Evolutionary conservation across 257 asterid species (phyloP).

Genomic region (Craterostigma plantagineum): DNA sequence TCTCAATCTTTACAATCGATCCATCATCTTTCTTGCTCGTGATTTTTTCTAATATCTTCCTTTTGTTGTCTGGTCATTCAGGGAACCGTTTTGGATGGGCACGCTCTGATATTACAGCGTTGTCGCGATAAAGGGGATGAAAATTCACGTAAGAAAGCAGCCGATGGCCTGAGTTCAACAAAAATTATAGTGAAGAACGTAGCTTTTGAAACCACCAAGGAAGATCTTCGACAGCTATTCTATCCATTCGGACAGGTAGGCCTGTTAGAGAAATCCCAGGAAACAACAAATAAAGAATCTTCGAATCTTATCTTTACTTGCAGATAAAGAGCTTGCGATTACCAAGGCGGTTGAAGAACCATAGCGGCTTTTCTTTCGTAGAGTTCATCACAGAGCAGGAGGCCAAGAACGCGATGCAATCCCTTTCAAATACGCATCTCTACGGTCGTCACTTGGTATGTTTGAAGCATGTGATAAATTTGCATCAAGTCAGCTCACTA

Average conservation of each 20-base stretch:
- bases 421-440: conserved; percentile 74
- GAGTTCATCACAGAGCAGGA: conserved; percentile 86
- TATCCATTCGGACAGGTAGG: conserved; percentile 82
- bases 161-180: conserved; percentile 53
- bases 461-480: neutral
- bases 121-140: conserved; percentile 63
- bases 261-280: conserved; percentile 5
- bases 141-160: conserved; percentile 21
- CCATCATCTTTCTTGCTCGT: neutral
- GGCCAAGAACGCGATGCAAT: conserved; percentile 63
- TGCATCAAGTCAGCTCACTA: no score
- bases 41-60: neutral
- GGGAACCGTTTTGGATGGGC: conserved; percentile 91
- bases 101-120: conserved; percentile 74
- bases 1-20: no score
- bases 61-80: conserved; percentile 13
- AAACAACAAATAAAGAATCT: neutral
- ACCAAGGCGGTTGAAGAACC: conserved; percentile 67
- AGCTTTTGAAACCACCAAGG: conserved; percentile 90
- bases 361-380: conserved; percentile 85
- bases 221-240: conserved; percentile 75
- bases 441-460: conserved; percentile 97
- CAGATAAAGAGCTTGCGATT: conserved; percentile 79
- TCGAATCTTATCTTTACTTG: neutral
- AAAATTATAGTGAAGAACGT: conserved; percentile 81